A percentile compares a stretch with the other conserved stretches of the same genome.
Conservation (phyloP, 225 moss, liverwort and hornwort genomes). For the Bryum argenteum region DNA sequence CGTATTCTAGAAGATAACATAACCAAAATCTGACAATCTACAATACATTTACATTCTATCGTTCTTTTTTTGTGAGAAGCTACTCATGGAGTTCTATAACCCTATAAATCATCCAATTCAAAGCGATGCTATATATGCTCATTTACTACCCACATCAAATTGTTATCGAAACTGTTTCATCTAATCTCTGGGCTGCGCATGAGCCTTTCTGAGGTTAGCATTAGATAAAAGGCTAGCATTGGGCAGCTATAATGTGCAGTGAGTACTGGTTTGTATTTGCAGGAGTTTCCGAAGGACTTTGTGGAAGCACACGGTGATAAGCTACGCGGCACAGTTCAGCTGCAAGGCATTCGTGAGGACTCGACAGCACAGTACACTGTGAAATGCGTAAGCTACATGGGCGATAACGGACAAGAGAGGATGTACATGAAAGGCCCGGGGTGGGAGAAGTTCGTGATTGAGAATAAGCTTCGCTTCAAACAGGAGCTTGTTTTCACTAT, state of each 20-base stretch:
- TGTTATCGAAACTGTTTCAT: too few relatives aligned
- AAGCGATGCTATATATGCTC: too few relatives aligned
- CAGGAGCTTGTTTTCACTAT: slow-evolving; percentile 42
- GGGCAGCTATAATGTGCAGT: neutral
- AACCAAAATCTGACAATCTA: too few relatives aligned
- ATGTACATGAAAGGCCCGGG: slow-evolving; percentile 10
- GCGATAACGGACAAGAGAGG: neutral
- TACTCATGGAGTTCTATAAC: too few relatives aligned
- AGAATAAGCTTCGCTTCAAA: slow-evolving; percentile 24
- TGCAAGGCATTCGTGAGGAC: slow-evolving; percentile 33
- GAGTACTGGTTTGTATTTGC: neutral
- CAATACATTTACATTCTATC: too few relatives aligned
- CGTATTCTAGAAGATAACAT: too few relatives aligned
- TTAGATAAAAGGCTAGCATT: too few relatives aligned
- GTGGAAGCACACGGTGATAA: slow-evolving; percentile 9
- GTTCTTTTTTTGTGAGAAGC: too few relatives aligned
- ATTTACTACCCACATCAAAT: too few relatives aligned
- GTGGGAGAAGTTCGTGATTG: slow-evolving; percentile 27
- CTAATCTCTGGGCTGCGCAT: too few relatives aligned
- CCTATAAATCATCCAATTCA: too few relatives aligned
- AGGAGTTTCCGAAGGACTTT: slow-evolving; percentile 37
- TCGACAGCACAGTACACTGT: slow-evolving; percentile 19
- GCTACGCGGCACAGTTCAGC: slow-evolving; percentile 27
- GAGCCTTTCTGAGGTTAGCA: too few relatives aligned
- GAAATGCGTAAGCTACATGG: slow-evolving; percentile 12